Percentiles rank a stretch among this genome's conserved stretches.
These are phyloP conservation scores for Sporothrix phasma DNA, from an alignment of 2,329 filamentous ascomycete genomes.

Conservation along the genomic window DNA sequence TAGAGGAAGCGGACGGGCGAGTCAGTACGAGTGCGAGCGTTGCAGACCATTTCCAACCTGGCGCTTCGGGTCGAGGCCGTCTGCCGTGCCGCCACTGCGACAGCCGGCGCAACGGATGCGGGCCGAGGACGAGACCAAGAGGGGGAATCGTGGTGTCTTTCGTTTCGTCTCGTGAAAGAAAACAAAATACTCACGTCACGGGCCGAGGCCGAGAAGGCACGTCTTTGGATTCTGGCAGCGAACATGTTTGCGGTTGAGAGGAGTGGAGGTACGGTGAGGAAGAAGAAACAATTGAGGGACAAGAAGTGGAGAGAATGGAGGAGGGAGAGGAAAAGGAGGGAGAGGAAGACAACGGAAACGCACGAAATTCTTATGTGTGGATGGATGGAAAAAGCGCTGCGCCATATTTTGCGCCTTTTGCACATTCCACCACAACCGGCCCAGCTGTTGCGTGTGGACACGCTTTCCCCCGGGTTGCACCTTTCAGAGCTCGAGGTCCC, in stretches of 20 bases:
- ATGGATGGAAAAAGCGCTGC: constrained; percentile 8
- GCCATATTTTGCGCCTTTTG: constrained; percentile 8
- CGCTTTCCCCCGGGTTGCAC: neutral
- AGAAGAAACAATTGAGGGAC: neutral
- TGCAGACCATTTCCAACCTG: no score
- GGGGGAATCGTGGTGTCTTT: constrained; percentile 3
- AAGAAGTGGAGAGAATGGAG: neutral
- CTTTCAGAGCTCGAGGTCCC: neutral
- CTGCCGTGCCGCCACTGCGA: neutral
- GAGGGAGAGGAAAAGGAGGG: constrained; percentile 1
- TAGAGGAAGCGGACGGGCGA: constrained; percentile 29
- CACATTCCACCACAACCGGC: neutral
- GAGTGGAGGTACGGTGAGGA: neutral
- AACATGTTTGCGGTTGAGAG: constrained; percentile 53
- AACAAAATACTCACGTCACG: constrained; percentile 51
- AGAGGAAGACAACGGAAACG: constrained; percentile 9
- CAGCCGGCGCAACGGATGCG: constrained; percentile 8
- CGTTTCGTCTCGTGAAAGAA: neutral
- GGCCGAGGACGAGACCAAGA: constrained; percentile 3
- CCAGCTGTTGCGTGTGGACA: constrained; percentile 3
- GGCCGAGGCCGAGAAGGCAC: constrained; percentile 72
- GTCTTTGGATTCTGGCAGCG: constrained; percentile 59
- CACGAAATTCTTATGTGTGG: constrained; percentile 9
- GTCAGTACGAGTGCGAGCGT: neutral
- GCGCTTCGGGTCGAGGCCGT: neutral